Conservation (phyloP, 331 rosid genomes). For the Erythrophleum ivorense region DNA sequence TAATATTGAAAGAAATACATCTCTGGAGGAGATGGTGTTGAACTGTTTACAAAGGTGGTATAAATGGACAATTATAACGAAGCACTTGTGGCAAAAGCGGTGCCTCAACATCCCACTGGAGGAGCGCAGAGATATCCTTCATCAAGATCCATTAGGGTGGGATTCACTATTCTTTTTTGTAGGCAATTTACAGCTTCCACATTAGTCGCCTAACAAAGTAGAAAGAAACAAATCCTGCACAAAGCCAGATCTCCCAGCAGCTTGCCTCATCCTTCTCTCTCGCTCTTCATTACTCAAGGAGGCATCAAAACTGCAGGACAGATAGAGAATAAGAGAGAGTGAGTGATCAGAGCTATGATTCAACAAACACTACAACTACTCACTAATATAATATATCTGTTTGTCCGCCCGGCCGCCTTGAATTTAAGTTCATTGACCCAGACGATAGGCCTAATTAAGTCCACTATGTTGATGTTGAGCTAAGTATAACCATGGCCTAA, state of each 20-base stretch:
- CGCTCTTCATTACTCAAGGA: slow-evolving; percentile 88
- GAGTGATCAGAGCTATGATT: too few species aligned
- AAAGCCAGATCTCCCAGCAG: slow-evolving; percentile 88
- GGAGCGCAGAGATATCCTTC: background rate
- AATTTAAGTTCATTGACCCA: too few species aligned
- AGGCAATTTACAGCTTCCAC: slow-evolving; percentile 24
- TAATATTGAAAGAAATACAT: background rate
- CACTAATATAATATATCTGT: too few species aligned
- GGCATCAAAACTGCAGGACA: slow-evolving; percentile 73
- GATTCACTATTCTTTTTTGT: background rate
- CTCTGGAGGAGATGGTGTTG: background rate
- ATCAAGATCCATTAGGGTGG: background rate
- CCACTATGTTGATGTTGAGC: slow-evolving; percentile 1
- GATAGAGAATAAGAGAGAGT: background rate
- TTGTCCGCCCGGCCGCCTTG: too few species aligned
- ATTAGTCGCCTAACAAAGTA: slow-evolving; percentile 62
- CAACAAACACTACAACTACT: too few species aligned
- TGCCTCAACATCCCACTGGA: background rate
- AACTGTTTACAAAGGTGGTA: background rate
- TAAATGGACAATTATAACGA: background rate
- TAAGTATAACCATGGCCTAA: background rate
- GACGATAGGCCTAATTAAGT: too few species aligned
- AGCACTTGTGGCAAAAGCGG: background rate
- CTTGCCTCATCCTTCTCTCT: slow-evolving; percentile 76
- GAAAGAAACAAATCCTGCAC: slow-evolving; percentile 84